Evolutionary conservation across 768 basidiomycete species (phyloP).

Genomic region (Dictyophora rubrovolvata): DNA sequence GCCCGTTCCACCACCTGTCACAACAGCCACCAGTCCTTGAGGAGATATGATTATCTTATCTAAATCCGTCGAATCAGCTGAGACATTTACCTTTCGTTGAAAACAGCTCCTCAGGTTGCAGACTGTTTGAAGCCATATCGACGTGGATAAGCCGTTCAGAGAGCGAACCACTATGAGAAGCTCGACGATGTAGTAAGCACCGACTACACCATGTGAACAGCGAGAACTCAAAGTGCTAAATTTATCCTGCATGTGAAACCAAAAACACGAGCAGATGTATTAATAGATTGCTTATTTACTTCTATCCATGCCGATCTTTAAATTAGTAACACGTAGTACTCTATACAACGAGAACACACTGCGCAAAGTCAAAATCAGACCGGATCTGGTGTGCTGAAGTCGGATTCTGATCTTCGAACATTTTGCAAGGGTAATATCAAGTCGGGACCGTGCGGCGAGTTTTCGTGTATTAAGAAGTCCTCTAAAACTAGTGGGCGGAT

Average conservation of each 20-base stretch:
- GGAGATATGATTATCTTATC: neutral
- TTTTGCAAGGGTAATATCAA: neutral
- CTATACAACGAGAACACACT: neutral
- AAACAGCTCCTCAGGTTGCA: neutral
- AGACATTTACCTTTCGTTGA: neutral
- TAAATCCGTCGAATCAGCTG: neutral
- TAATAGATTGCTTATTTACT: too few relatives aligned
- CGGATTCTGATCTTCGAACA: neutral
- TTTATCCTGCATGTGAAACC: too few relatives aligned
- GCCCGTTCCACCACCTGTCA: slow-evolving; percentile 20
- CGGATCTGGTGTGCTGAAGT: neutral
- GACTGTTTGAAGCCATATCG: neutral
- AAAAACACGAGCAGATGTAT: too few relatives aligned
- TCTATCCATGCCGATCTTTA: too few relatives aligned
- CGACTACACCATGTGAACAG: too few relatives aligned
- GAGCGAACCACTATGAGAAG: too few relatives aligned
- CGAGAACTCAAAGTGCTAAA: too few relatives aligned
- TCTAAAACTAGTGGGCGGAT: slow-evolving; percentile 59
- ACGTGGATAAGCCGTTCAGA: neutral
- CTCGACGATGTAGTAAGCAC: too few relatives aligned
- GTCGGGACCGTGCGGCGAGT: neutral
- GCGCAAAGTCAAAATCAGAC: neutral
- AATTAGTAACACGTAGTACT: neutral
- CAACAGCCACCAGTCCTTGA: slow-evolving; percentile 11
- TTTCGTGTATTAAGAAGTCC: slow-evolving; percentile 45